Base-by-base conservation (phyloP, 768 basidiomycete genomes). In the Amanita molliuscula region DNA sequence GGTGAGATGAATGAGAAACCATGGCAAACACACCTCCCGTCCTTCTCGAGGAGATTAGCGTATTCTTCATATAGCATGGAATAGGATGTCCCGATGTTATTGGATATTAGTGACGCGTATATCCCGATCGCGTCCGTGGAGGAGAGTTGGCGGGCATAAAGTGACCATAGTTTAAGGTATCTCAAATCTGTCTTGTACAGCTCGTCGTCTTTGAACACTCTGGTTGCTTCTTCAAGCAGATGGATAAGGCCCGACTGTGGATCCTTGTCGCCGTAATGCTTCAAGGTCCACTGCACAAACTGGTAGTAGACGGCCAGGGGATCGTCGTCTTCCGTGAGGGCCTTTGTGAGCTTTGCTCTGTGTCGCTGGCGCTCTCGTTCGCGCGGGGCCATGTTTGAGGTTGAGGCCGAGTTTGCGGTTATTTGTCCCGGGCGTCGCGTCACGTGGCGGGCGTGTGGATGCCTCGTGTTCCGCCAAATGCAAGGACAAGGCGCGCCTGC, bases 51-150 rank as follows among this genome's bases (percentile, higher is more conserved):
- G 2, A 82, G 71, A 33, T 73, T 67, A 2, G 95, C 92, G 64
- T 92, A 97, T 58, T 95, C 92, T 63, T 95, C 91, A 59, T 96
- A 99, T 42, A 96, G 67, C 40, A 84, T 68, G 1, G 88, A 80
- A 62, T 86, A 88, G 1, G 76, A 75, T 23, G 77, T 82, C 8
- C 88, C 91, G 59, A 93, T 83, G 37, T 81, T 82, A 53, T 76
- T 81, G 48, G 78, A 77, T 56, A 88, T 65, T 47, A 93, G 66
- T 64, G 81, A 83, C 23, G 79, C 77, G 66, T 89, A 97, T 29
- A 82, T 76, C 31, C 75, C 76, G 26, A 90, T 75, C 41, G 79
- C 79, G 15, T 75, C 72, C 3, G 83, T 71, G 57, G 79, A 76
- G 58, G 92, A 84, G 48, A 90, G 78, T 59, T 86, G 77, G 48